Percentiles rank a stretch among this genome's conserved stretches.
Conservation (phyloP, 257 asterid genomes). For the Rauvolfia tetraphylla region DNA sequence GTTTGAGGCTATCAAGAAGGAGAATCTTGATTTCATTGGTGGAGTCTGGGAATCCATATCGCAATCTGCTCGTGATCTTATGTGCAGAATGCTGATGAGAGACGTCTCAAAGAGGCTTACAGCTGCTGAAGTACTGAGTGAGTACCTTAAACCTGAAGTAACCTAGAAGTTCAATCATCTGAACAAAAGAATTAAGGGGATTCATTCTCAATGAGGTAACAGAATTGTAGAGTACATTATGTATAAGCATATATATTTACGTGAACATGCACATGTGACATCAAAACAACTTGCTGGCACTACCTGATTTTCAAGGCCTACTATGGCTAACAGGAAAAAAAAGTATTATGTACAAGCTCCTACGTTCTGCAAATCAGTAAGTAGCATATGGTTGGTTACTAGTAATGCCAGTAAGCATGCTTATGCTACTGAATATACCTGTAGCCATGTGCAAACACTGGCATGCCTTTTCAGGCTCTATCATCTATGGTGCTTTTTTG, state of each 20-base stretch:
- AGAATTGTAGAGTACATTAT: background rate
- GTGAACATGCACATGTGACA: background rate
- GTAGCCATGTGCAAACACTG: background rate
- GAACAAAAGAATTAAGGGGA: background rate
- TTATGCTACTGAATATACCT: no score
- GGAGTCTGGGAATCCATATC: conserved; percentile 68
- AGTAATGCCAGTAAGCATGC: background rate
- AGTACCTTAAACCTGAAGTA: conserved; percentile 24
- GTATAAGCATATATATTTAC: background rate
- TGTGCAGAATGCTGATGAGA: conserved; percentile 65
- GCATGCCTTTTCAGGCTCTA: background rate
- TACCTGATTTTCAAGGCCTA: background rate
- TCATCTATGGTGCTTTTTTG: background rate
- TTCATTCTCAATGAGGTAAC: background rate
- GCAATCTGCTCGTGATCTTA: conserved; percentile 70
- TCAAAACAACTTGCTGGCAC: background rate
- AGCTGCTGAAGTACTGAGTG: conserved; percentile 72
- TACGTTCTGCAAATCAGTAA: background rate
- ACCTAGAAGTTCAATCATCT: background rate
- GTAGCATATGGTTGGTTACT: background rate
- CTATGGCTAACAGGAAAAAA: background rate
- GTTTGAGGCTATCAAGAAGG: conserved; percentile 77
- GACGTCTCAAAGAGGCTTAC: conserved; percentile 52
- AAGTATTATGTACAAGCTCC: background rate
- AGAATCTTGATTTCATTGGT: conserved; percentile 51